These are phyloP conservation scores for Pachyrhizus erosus DNA, from an alignment of 306 rosid genomes.

Conservation along the genomic window DNA sequence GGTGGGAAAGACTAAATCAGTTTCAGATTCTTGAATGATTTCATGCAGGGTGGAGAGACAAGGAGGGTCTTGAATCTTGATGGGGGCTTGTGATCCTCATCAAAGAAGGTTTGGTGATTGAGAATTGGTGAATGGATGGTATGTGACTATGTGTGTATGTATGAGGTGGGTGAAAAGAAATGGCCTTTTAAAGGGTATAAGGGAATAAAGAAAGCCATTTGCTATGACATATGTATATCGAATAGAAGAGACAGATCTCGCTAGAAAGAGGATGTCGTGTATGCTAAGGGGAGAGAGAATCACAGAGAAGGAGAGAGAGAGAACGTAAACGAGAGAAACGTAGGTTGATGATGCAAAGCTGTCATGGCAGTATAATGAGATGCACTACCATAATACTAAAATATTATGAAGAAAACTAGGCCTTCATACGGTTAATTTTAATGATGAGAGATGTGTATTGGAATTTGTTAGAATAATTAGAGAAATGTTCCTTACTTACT, in stretches of 20 bases:
- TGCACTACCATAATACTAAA: slow-evolving; percentile 22
- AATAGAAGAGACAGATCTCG: slow-evolving; percentile 26
- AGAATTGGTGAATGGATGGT: slow-evolving; percentile 26
- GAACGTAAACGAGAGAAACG: slow-evolving; percentile 32
- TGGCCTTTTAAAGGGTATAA: slow-evolving; percentile 24
- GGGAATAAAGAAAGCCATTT: slow-evolving; percentile 40
- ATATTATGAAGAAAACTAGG: slow-evolving; percentile 32
- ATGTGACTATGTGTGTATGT: neutral
- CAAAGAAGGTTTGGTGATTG: slow-evolving; percentile 57
- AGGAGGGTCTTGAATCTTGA: slow-evolving; percentile 40
- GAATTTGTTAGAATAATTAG: slow-evolving; percentile 7
- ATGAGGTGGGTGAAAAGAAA: slow-evolving; percentile 38
- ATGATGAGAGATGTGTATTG: slow-evolving; percentile 41
- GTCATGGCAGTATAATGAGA: slow-evolving; percentile 48
- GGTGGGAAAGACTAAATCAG: neutral
- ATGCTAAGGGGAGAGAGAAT: neutral
- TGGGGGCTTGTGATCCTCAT: slow-evolving; percentile 78
- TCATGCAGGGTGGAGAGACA: slow-evolving; percentile 52
- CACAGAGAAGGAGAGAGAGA: slow-evolving; percentile 29
- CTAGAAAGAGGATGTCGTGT: slow-evolving; percentile 33
- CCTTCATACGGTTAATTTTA: slow-evolving; percentile 7
- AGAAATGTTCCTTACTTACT: neutral
- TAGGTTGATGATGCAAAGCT: slow-evolving; percentile 49
- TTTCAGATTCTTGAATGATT: slow-evolving; percentile 42
- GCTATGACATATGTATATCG: neutral